phyloP scores from a whole-genome alignment of 2,329 filamentous ascomycete species.

The Fusarium sororula region DNA sequence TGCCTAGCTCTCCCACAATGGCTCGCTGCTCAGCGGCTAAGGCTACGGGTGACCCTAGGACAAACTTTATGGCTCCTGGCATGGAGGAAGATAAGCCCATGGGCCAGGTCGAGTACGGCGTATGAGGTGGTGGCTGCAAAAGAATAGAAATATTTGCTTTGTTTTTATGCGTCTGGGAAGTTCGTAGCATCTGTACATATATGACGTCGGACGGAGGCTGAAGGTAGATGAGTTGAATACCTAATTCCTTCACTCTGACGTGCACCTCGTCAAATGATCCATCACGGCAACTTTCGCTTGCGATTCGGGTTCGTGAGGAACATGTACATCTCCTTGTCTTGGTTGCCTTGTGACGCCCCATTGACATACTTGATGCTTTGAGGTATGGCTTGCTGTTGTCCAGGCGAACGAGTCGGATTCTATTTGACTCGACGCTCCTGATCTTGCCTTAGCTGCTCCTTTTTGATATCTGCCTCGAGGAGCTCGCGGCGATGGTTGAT shows the following conservation, averaged over 20 bases:
- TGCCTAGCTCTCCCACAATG: slow-evolving; percentile 92
- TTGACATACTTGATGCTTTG: slow-evolving; percentile 12
- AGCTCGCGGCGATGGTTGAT: slow-evolving; percentile 8
- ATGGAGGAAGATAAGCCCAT: slow-evolving; percentile 69
- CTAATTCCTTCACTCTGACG: slow-evolving; percentile 35
- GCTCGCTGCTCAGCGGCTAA: slow-evolving; percentile 95
- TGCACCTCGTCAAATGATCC: slow-evolving; percentile 20
- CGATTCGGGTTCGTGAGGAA: slow-evolving; percentile 29
- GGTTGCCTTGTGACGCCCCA: neutral
- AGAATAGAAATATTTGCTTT: slow-evolving; percentile 49
- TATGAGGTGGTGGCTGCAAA: slow-evolving; percentile 52
- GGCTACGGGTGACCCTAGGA: slow-evolving; percentile 79
- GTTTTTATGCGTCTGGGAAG: slow-evolving; percentile 45
- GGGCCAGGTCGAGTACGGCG: slow-evolving; percentile 69
- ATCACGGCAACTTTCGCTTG: slow-evolving; percentile 2
- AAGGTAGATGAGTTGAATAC: slow-evolving; percentile 46
- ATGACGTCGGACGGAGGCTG: slow-evolving; percentile 44
- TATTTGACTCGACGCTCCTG: slow-evolving; percentile 31
- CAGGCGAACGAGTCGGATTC: slow-evolving; percentile 14
- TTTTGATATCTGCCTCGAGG: slow-evolving; percentile 38
- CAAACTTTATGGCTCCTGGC: slow-evolving; percentile 81
- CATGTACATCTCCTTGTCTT: slow-evolving; percentile 28
- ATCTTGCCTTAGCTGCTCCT: slow-evolving; percentile 23
- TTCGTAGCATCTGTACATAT: slow-evolving; percentile 53
- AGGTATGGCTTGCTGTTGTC: neutral